These are phyloP conservation scores for Picochlorum sp. DNA, from an alignment of 139 green algal genomes.

Conservation along the genomic window DNA sequence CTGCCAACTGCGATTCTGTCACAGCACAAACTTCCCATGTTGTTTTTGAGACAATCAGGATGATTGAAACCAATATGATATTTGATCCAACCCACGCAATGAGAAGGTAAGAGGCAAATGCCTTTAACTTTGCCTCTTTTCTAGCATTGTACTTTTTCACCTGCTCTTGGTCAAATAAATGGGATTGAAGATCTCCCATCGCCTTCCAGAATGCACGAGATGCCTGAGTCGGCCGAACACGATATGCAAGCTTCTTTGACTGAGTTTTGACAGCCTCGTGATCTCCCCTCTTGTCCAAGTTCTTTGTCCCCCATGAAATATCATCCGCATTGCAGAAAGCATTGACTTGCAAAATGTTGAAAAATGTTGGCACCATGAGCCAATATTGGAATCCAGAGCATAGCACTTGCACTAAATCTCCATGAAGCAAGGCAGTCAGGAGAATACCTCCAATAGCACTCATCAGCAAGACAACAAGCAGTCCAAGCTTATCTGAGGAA, in stretches of 20 bases:
- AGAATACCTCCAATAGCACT: slow-evolving; percentile 24
- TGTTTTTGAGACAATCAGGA: slow-evolving; percentile 3
- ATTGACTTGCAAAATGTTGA: slow-evolving; percentile 36
- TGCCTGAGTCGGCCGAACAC: slow-evolving; percentile 5
- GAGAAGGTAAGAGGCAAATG: slow-evolving; percentile 12
- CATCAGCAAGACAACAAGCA: slow-evolving; percentile 20
- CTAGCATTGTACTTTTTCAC: slow-evolving; percentile 13
- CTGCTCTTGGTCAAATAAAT: slow-evolving; percentile 5
- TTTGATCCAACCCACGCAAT: slow-evolving; percentile 16
- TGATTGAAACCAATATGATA: slow-evolving; percentile 6
- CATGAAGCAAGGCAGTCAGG: slow-evolving; percentile 26
- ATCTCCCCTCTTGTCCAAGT: slow-evolving; percentile 27
- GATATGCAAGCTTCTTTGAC: slow-evolving; percentile 10
- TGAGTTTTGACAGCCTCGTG: slow-evolving; percentile 15
- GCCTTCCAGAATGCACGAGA: slow-evolving; percentile 11
- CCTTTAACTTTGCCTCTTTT: slow-evolving; percentile 6
- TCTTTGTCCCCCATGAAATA: slow-evolving; percentile 39
- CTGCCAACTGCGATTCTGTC: slow-evolving; percentile 12
- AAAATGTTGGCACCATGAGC: slow-evolving; percentile 34
- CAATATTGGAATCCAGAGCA: slow-evolving; percentile 32
- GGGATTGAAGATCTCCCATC: slow-evolving; percentile 7
- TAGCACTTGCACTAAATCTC: slow-evolving; percentile 22
- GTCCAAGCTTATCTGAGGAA: slow-evolving; percentile 13
- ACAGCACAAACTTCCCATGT: slow-evolving; percentile 12
- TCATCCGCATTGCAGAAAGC: slow-evolving; percentile 39